These are phyloP conservation scores for Citeromyces matritensis DNA, from an alignment of 805 yeast species.

Conservation along the genomic window DNA sequence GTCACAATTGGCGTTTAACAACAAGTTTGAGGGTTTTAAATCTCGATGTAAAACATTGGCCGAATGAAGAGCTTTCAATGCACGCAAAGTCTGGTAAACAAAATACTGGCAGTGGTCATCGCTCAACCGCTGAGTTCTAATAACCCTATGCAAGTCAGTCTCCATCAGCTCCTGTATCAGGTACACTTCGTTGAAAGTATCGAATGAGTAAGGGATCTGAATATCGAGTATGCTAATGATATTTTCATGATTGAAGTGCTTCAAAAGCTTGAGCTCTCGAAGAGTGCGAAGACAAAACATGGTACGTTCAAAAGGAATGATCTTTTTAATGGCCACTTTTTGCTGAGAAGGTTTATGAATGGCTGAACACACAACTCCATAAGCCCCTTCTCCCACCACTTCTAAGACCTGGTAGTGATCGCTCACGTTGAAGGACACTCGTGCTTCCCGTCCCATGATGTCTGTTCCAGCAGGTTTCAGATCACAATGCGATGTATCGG, in stretches of 20 bases:
- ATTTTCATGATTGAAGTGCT: conserved; percentile 88
- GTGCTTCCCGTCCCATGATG: conserved; percentile 1
- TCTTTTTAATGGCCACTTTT: conserved; percentile 90
- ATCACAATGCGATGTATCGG: neutral
- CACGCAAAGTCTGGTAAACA: conserved; percentile 80
- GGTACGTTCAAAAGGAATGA: conserved; percentile 81
- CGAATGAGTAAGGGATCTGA: conserved; percentile 68
- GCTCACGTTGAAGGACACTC: conserved; percentile 62
- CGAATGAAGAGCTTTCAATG: conserved; percentile 78
- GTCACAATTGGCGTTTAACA: conserved; percentile 86
- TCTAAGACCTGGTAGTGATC: conserved; percentile 77
- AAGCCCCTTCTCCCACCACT: conserved; percentile 91
- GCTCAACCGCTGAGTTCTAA: conserved; percentile 63
- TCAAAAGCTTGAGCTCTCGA: conserved; percentile 76
- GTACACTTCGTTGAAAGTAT: conserved; percentile 74
- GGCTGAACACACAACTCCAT: conserved; percentile 89
- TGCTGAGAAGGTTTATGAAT: conserved; percentile 74
- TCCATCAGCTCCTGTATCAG: conserved; percentile 82
- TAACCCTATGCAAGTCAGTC: conserved; percentile 73
- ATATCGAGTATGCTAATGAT: conserved; percentile 82
- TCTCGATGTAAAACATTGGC: conserved; percentile 94
- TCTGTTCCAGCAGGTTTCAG: neutral
- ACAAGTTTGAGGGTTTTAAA: conserved; percentile 75
- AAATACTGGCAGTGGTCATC: conserved; percentile 94
- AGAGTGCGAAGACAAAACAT: conserved; percentile 82